Conservation (phyloP, 331 rosid species). For the Quercus lobata region DNA sequence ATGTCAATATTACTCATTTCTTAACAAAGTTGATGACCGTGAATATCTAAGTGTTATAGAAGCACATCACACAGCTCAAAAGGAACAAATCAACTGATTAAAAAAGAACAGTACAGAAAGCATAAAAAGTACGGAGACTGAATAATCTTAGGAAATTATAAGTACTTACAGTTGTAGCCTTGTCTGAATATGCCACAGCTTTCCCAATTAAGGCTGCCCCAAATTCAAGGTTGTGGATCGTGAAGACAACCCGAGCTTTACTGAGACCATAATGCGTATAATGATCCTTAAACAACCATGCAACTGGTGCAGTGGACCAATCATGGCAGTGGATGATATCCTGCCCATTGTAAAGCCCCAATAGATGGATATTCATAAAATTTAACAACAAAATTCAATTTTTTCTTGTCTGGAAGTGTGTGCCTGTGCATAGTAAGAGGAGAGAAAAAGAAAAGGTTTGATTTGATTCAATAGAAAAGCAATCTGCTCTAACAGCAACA, state of each 20-base stretch:
- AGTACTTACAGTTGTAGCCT: conserved; percentile 71
- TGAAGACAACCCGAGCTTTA: conserved; percentile 71
- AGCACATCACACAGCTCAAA: neutral
- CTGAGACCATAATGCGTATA: conserved; percentile 56
- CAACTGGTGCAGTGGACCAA: conserved; percentile 92
- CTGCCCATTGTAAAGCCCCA: conserved; percentile 39
- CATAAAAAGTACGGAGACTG: neutral
- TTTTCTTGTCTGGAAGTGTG: neutral
- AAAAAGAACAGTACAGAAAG: neutral
- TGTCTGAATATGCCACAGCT: conserved; percentile 63
- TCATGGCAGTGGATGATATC: conserved; percentile 92
- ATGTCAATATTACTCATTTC: neutral
- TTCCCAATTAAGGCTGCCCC: conserved; percentile 58
- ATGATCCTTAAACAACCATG: conserved; percentile 79
- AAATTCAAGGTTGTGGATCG: conserved; percentile 87
- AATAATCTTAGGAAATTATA: conserved; percentile 10
- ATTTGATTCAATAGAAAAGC: neutral
- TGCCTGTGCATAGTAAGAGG: too few relatives aligned
- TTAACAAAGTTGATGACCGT: neutral
- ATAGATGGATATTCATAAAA: conserved; percentile 22
- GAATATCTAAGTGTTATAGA: neutral
- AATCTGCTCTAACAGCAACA: neutral
- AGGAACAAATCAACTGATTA: neutral
- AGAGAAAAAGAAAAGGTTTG: too few relatives aligned
- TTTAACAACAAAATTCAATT: neutral